These are phyloP conservation scores for Phytophthora cryptogea DNA, from an alignment of 352 stramenopile genomes.

Conservation along the genomic window DNA sequence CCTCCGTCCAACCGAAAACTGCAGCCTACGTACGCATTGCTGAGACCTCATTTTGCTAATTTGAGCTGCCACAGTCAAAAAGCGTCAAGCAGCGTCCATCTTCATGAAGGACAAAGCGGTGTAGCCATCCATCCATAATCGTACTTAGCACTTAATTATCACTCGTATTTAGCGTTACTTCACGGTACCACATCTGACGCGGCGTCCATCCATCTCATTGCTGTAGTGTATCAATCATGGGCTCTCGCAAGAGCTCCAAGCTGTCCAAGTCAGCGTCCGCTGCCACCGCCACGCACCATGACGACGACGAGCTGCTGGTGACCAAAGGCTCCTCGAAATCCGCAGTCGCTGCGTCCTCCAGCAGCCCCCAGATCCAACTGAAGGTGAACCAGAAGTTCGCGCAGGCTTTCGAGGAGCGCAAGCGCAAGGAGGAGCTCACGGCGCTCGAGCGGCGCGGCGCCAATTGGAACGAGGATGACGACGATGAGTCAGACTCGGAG, in stretches of 20 bases:
- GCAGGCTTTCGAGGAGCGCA: conserved; percentile 68
- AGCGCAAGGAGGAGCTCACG: conserved; percentile 83
- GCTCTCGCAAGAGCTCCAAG: conserved; percentile 31
- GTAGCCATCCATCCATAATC: background rate
- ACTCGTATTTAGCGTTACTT: background rate
- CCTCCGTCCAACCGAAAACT: background rate
- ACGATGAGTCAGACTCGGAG: conserved; percentile 77
- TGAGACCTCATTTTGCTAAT: background rate
- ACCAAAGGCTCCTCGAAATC: conserved; percentile 24
- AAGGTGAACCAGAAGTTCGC: conserved; percentile 83
- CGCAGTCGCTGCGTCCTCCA: conserved; percentile 1
- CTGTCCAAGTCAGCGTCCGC: conserved; percentile 1
- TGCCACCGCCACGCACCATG: background rate
- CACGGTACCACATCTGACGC: background rate
- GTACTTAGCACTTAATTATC: background rate
- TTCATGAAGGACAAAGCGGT: background rate
- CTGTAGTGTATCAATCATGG: conserved; percentile 24
- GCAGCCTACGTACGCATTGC: background rate
- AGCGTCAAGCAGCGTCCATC: background rate
- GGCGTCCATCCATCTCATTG: conserved; percentile 14
- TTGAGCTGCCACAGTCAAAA: background rate
- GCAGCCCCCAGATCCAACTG: conserved; percentile 45
- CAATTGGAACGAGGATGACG: conserved; percentile 39
- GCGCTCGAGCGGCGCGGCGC: conserved; percentile 48
- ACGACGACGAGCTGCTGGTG: conserved; percentile 43